These are phyloP conservation scores for Elongisporangium undulatum DNA, from an alignment of 352 stramenopile species.

Conservation along the genomic window DNA sequence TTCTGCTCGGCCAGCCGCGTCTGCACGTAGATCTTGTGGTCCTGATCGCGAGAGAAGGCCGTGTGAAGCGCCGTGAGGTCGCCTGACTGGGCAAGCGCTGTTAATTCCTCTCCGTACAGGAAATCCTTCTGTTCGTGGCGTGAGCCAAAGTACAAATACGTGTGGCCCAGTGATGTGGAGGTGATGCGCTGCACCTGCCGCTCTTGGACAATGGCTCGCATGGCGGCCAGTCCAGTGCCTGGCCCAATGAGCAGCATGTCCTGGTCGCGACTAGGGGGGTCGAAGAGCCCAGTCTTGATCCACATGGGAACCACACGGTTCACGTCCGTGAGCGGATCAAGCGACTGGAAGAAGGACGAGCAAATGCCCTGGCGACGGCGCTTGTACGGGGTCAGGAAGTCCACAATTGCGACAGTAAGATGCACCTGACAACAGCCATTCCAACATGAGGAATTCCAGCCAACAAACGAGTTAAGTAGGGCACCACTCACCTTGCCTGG, in stretches of 20 bases:
- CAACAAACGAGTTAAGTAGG: background rate
- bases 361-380: constrained; percentile 78
- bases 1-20: constrained; percentile 82
- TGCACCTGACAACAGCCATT: constrained; percentile 38
- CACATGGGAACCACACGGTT: constrained; percentile 60
- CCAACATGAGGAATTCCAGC: background rate
- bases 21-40: constrained; percentile 91
- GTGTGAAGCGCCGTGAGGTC: constrained; percentile 74
- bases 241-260: constrained; percentile 88
- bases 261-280: constrained; percentile 31
- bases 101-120: constrained; percentile 81
- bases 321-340: constrained; percentile 34
- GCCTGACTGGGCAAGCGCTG: constrained; percentile 31
- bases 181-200: constrained; percentile 45
- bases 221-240: constrained; percentile 87
- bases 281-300: constrained; percentile 87
- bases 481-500: constrained; percentile 33
- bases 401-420: constrained; percentile 85
- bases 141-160: constrained; percentile 87
- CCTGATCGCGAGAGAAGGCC: constrained; percentile 89
- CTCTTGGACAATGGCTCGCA: constrained; percentile 88
- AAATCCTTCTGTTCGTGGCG: constrained; percentile 87
- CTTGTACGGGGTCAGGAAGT: constrained; percentile 90
- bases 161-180: constrained; percentile 17
- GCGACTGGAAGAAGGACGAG: constrained; percentile 66